phyloP scores from a whole-genome alignment of 108 stramenopile genomes.

The Mayamaea pseudoterrestris region DNA sequence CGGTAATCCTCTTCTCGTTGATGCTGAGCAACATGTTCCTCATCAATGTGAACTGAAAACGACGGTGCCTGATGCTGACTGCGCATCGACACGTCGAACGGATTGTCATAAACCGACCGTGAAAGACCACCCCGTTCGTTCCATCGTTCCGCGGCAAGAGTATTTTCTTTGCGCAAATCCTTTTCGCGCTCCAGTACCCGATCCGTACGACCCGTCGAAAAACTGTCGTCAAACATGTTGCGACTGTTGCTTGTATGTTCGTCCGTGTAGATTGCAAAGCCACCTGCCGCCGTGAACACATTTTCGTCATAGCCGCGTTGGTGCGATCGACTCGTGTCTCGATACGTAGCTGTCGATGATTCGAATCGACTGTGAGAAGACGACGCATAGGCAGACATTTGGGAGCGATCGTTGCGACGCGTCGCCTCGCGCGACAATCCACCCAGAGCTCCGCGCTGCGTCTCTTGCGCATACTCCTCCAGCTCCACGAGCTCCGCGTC shows the following conservation, averaged over 20 bases:
- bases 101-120: not conserved
- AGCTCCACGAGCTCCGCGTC: slow-evolving; percentile 26
- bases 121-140: slow-evolving; percentile 49
- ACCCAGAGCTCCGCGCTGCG: slow-evolving; percentile 29
- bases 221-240: slow-evolving; percentile 14
- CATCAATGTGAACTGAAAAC: slow-evolving; percentile 77
- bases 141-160: slow-evolving; percentile 48
- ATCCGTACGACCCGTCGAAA: too few relatives aligned
- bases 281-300: slow-evolving; percentile 19
- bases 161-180: slow-evolving; percentile 69
- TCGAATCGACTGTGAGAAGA: slow-evolving; percentile 3
- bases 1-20: slow-evolving; percentile 14
- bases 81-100: too few relatives aligned
- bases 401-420: slow-evolving; percentile 37
- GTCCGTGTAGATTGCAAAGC: slow-evolving; percentile 3
- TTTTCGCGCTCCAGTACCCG: slow-evolving; percentile 33
- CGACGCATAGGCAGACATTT: too few relatives aligned
- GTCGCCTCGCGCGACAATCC: slow-evolving; percentile 30
- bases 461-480: slow-evolving; percentile 11
- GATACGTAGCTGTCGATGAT: slow-evolving; percentile 1
- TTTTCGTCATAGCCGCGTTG: slow-evolving; percentile 3
- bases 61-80: slow-evolving; percentile 13
- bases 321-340: not conserved
- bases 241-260: not conserved
- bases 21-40: slow-evolving; percentile 37